Evolutionary conservation across 108 stramenopile genomes (phyloP), one percentile per base, ranked within the genome.

Genomic region (Schizochytrium sp.): DNA sequence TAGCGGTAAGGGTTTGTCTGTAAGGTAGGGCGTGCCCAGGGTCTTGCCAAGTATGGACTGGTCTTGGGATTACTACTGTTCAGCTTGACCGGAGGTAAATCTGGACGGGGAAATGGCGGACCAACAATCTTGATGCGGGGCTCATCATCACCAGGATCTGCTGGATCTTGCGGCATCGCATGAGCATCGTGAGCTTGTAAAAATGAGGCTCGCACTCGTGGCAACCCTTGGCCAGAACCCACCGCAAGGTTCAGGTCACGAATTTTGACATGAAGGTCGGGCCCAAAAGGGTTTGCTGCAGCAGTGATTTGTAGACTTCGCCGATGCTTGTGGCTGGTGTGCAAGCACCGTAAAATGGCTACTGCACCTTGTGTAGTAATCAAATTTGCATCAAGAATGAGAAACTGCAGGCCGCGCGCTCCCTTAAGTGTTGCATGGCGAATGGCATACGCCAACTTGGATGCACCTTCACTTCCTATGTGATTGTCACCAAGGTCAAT

Each of bases 391-490:
- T 83, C 28, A 10, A 83, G 76, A 0, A 47, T 47, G 4, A 83
- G 76, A 2, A 83, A 19, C 8, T 42, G 50, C 2, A 83, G 76
- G 10, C 50, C 76, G 12, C 3, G 45, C 2, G 5, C n/a, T 1
- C 1, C 59, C 12, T 69, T 15, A 44, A 69, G 17, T 1, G 45
- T 53, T 55, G 47, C 53, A 55, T n/a, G 40, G 5, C 40, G 76
- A 46, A 83, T 47, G 50, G 76, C 76, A 10, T 5, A n/a, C 28
- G 47, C 76, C 1, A 83, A n/a, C 47, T 47, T 28, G 5, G 76
- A 47, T 5, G 53, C 76, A n/a, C 76, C 76, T 53, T 83, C 76
- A 38, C 50, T 55, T 50, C 28, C 76, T 10, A 83, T 83, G 17
- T 53, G 5, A 3, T 83, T 83, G 10, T 55, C 76, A 5, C 76